Evolutionary conservation across 2,329 filamentous ascomycete genomes (phyloP).

Genomic region (Apiospora kogelbergensis): DNA sequence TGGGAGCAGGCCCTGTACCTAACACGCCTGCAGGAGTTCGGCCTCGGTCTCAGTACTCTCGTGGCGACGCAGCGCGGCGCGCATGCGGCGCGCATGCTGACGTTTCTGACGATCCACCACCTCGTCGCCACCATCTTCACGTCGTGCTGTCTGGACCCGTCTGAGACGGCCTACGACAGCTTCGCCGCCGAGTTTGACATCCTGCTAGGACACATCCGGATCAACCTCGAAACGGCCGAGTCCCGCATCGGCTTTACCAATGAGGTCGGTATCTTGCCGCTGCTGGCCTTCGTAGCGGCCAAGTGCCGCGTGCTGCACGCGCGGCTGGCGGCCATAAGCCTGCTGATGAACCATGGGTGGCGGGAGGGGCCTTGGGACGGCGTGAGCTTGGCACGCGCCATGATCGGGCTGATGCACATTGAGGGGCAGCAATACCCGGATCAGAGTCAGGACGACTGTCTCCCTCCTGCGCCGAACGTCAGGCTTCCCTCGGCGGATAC

Average conservation of each 20-base stretch:
- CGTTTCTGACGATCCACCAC: conserved; percentile 22
- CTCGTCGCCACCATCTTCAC: conserved; percentile 19
- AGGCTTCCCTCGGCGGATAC: conserved; percentile 13
- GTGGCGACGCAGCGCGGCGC: conserved; percentile 8
- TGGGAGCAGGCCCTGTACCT: conserved; percentile 21
- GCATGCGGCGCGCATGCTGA: conserved; percentile 13
- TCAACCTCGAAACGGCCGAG: conserved; percentile 9
- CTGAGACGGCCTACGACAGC: conserved; percentile 26
- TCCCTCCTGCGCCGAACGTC: background rate
- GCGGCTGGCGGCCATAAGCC: conserved; percentile 18
- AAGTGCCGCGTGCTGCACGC: conserved; percentile 23
- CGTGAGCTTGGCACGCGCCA: conserved; percentile 19
- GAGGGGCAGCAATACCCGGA: conserved; percentile 20
- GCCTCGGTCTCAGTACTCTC: conserved; percentile 18
- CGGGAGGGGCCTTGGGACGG: conserved; percentile 28
- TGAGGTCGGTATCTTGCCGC: conserved; percentile 23
- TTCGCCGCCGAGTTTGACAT: conserved; percentile 24
- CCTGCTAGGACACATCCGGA: conserved; percentile 17
- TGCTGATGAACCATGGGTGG: conserved; percentile 18
- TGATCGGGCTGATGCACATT: conserved; percentile 21
- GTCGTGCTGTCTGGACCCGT: conserved; percentile 26
- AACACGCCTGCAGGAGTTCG: conserved; percentile 19
- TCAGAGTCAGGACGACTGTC: background rate
- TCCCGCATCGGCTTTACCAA: conserved; percentile 23
- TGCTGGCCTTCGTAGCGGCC: conserved; percentile 23